Evolutionary conservation across 140 eudicot genomes (phyloP).

Genomic region (Senecio squalidus): DNA sequence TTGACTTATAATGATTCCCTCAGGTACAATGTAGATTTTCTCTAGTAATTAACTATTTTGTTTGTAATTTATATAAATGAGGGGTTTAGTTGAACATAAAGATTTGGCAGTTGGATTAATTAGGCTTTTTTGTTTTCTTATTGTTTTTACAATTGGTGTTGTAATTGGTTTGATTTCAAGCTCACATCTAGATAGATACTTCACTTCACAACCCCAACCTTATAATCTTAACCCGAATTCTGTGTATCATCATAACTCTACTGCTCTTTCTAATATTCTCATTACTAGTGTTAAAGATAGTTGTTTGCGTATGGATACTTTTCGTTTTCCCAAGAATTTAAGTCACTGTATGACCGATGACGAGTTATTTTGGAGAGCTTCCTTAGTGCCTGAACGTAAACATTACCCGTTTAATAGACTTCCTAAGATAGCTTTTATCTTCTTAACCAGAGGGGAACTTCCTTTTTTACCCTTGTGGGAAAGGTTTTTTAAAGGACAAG

Average conservation of each 20-base stretch:
- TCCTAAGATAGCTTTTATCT: slow-evolving; percentile 88
- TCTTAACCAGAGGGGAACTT: slow-evolving; percentile 67
- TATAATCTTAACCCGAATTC: slow-evolving; percentile 22
- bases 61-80: slow-evolving; percentile 41
- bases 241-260: slow-evolving; percentile 6
- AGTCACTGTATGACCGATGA: slow-evolving; percentile 63
- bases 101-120: slow-evolving; percentile 53
- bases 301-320: slow-evolving; percentile 52
- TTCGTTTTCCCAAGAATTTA: slow-evolving; percentile 45
- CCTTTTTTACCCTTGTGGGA: slow-evolving; percentile 92
- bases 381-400: slow-evolving; percentile 59
- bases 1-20: no score
- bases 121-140: slow-evolving; percentile 36
- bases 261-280: slow-evolving; percentile 8
- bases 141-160: slow-evolving; percentile 60
- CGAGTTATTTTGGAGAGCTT: slow-evolving; percentile 86
- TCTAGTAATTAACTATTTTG: neutral
- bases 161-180: slow-evolving; percentile 65
- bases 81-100: slow-evolving; percentile 40
- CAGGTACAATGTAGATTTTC: neutral
- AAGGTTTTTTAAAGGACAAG: slow-evolving; percentile 65
- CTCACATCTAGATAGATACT: slow-evolving; percentile 57
- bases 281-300: slow-evolving; percentile 35
- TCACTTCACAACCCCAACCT: slow-evolving; percentile 38
- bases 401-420: slow-evolving; percentile 62